Conservation (phyloP, 2,329 filamentous ascomycete genomes). For the Setomelanomma holmii region DNA sequence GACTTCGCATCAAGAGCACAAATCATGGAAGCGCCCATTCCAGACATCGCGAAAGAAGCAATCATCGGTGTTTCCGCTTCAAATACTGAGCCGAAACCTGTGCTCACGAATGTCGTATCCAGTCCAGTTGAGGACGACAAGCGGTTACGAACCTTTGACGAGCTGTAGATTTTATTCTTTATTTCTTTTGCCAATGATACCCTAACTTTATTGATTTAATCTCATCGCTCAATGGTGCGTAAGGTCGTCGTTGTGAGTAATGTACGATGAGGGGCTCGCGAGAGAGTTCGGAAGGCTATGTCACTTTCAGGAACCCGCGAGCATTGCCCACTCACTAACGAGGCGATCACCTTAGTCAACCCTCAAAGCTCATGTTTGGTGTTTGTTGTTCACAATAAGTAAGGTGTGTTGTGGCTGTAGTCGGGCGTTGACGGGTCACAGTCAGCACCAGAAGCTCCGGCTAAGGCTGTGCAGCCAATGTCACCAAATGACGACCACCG, state of each 20-base stretch:
- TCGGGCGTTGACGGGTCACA: conserved; percentile 1
- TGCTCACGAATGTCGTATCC: not conserved
- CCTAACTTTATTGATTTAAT: no score
- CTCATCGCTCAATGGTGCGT: no score
- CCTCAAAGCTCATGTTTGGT: no score
- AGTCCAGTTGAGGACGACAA: not conserved
- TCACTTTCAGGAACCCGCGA: no score
- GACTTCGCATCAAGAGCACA: conserved; percentile 27
- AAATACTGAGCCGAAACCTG: not conserved
- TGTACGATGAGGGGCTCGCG: no score
- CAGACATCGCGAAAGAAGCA: conserved; percentile 43
- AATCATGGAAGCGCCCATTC: conserved; percentile 39
- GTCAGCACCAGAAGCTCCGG: conserved; percentile 1
- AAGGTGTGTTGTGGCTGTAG: not conserved
- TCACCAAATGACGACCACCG: conserved; percentile 1
- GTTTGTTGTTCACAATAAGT: not conserved
- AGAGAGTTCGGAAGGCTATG: no score
- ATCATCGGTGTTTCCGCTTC: conserved; percentile 26
- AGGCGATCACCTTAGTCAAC: no score
- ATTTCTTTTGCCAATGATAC: no score
- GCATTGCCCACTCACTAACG: no score
- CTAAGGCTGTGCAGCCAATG: conserved; percentile 2
- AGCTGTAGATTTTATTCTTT: not conserved
- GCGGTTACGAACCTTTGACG: not conserved
- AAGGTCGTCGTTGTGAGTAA: no score